Evolutionary conservation across 129 eudicot genomes (phyloP).

Genomic region (Flaveria brownii): DNA sequence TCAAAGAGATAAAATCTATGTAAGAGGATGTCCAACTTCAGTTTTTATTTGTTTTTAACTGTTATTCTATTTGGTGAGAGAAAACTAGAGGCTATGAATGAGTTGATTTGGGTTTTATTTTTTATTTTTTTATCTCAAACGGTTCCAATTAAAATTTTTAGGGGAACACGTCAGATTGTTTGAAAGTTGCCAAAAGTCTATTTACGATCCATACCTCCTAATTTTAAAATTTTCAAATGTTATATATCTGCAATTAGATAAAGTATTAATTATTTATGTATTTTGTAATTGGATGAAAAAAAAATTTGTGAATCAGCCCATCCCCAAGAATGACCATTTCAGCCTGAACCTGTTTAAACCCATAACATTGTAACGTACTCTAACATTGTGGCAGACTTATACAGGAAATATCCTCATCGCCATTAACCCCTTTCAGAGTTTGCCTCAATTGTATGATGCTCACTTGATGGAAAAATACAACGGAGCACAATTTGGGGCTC

Average conservation of each 20-base stretch:
- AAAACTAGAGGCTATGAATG: slow-evolving; percentile 9
- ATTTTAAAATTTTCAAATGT: not conserved
- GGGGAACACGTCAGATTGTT: not conserved
- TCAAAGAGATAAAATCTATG: slow-evolving; percentile 88
- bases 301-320: not conserved
- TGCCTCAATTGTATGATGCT: slow-evolving; percentile 79
- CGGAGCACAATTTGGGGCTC: slow-evolving; percentile 84
- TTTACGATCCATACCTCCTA: not conserved
- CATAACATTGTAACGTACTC: slow-evolving; percentile 48
- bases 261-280: not conserved
- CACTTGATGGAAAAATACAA: slow-evolving; percentile 95
- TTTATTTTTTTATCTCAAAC: not conserved
- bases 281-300: not conserved
- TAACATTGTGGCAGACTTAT: slow-evolving; percentile 85
- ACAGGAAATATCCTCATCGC: slow-evolving; percentile 98
- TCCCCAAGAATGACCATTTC: slow-evolving; percentile 1
- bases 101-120: not conserved
- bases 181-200: not conserved
- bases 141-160: not conserved
- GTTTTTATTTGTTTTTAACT: slow-evolving; percentile 15
- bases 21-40: slow-evolving; percentile 48
- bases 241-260: not conserved
- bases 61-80: slow-evolving; percentile 35
- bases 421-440: slow-evolving; percentile 91
- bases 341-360: not conserved